These are phyloP conservation scores for Botryotinia convoluta DNA, from an alignment of 2,329 filamentous ascomycete genomes.

Conservation along the genomic window DNA sequence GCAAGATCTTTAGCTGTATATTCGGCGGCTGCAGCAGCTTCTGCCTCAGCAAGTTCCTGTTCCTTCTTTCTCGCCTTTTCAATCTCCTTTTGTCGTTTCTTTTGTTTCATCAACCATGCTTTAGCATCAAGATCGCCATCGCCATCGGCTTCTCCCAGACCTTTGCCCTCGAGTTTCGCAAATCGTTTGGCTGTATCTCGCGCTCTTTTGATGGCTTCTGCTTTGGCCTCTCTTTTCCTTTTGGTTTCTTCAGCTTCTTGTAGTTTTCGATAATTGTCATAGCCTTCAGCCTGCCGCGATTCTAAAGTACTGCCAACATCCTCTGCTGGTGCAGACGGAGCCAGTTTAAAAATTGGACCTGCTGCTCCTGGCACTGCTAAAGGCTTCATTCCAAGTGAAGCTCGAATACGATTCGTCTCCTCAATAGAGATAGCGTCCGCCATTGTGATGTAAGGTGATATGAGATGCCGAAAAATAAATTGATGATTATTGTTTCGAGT, in stretches of 20 bases:
- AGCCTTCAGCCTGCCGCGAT: constrained; percentile 68
- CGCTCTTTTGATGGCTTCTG: constrained; percentile 81
- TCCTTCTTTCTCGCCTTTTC: constrained; percentile 69
- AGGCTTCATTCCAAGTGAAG: constrained; percentile 85
- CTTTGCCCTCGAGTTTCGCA: constrained; percentile 74
- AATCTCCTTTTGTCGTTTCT: constrained; percentile 92
- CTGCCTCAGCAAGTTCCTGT: constrained; percentile 75
- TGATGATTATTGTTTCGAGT: not conserved
- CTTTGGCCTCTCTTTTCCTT: constrained; percentile 73
- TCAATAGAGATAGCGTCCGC: constrained; percentile 73
- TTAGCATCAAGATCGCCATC: constrained; percentile 71
- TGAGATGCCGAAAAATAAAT: not conserved
- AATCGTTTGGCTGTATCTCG: constrained; percentile 79
- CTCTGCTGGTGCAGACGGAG: constrained; percentile 47
- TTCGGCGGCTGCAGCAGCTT: constrained; percentile 64
- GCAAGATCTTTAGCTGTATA: constrained; percentile 85
- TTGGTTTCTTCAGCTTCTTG: constrained; percentile 73
- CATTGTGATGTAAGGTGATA: constrained; percentile 29
- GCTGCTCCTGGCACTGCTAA: constrained; percentile 73
- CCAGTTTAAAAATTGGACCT: constrained; percentile 56
- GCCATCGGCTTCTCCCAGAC: constrained; percentile 73
- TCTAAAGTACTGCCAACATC: constrained; percentile 82
- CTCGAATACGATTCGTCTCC: constrained; percentile 89
- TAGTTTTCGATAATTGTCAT: constrained; percentile 67
- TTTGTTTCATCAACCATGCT: constrained; percentile 82